phyloP scores from a whole-genome alignment of 768 basidiomycete species.

The Agrocybe chaxingu region DNA sequence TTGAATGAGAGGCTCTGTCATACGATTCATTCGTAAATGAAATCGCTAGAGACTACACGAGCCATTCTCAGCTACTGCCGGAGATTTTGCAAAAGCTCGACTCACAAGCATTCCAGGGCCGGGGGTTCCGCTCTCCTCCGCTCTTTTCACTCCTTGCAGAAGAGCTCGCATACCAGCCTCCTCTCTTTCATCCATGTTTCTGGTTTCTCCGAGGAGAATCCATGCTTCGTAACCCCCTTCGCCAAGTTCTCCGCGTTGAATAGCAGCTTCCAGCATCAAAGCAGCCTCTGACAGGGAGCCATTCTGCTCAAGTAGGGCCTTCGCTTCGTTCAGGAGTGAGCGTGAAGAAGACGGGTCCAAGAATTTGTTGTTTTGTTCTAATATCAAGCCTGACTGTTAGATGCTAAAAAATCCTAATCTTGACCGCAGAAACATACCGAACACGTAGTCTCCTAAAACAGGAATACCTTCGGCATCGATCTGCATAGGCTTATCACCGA shows the following conservation, averaged over 20 bases:
- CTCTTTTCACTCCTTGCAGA: constrained; percentile 63
- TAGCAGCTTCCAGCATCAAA: constrained; percentile 85
- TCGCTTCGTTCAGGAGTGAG: constrained; percentile 69
- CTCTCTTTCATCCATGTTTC: constrained; percentile 88
- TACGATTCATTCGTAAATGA: constrained; percentile 94
- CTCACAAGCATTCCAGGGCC: constrained; percentile 76
- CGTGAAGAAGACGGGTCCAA: constrained; percentile 47
- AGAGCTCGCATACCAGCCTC: constrained; percentile 80
- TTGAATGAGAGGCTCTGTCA: constrained; percentile 82
- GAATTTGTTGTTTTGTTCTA: constrained; percentile 74
- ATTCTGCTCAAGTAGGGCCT: constrained; percentile 70
- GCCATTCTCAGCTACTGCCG: constrained; percentile 10
- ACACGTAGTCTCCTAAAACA: constrained; percentile 64
- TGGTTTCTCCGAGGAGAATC: constrained; percentile 87
- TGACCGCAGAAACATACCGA: constrained; percentile 51
- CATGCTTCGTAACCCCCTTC: constrained; percentile 87
- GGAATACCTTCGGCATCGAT: constrained; percentile 79
- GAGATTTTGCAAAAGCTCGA: constrained; percentile 6
- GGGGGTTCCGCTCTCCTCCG: constrained; percentile 58
- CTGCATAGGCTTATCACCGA: constrained; percentile 32
- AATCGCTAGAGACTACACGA: constrained; percentile 80
- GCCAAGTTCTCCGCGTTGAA: constrained; percentile 77
- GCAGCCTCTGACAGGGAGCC: constrained; percentile 88
- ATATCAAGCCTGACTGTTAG: constrained; percentile 3
- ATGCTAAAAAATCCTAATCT: neutral